Evolutionary conservation across 179 eudicot species (phyloP), one percentile per base, ranked within the genome.

Genomic region (Beta corolliflora): DNA sequence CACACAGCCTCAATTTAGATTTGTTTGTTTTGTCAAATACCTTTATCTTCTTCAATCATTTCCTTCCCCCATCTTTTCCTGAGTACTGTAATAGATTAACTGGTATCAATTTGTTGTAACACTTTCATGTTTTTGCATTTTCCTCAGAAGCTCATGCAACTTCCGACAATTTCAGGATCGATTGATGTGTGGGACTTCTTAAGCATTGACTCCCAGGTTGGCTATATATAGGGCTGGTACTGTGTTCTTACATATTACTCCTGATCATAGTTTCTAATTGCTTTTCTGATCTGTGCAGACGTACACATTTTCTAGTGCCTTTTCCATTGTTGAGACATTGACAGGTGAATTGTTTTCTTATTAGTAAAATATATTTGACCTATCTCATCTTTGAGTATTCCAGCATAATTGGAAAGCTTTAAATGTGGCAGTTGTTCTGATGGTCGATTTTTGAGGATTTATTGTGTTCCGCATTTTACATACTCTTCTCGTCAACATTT

Each of bases 181-280:
- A 94, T 96, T 82, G 99, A 96, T 90, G 97, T 96, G 87, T 96
- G 99, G 99, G 99, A 96, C 88, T 96, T 96, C 85, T 94, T 96
- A 67, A 96, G 97, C 88, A 92, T 96, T 80, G 99, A 96, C 86
- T 96, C 99, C 73, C 99, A 96, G 99, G 99, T 95, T 80, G 84
- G 88, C 63, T 66, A 66, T 70, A 75, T 71, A 9, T 73, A 64
- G 48, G 46, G 52, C 64, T 69, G 54, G 74, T 50, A 36, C 58
- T 56, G 7, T 77, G 71, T 23, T 76, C 15, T 67, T 69, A 44
- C 74, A 16, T 78, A 12, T 71, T 70, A 19, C 67, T 75, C 36
- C 70, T 73, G 50, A 71, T 55, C 77, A 50, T 31, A 48, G 52
- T 75, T 84, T 77, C 78, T 85, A 73, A 84, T 73, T 67, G 64